Base-by-base conservation (phyloP, 164 flowering plant species). In the Magnolia kwangsiensis region DNA sequence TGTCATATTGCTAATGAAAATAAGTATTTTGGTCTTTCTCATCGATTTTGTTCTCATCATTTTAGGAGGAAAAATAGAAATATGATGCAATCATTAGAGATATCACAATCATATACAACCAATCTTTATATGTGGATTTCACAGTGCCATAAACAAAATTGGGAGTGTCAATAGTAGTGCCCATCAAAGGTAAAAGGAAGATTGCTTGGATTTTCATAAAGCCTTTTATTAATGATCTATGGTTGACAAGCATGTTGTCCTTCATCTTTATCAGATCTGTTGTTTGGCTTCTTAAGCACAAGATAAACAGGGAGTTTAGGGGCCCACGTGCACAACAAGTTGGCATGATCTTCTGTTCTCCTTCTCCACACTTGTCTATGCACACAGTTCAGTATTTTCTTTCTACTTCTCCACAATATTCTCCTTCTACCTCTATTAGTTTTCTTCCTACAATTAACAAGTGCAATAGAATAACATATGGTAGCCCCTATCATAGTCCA, bases 281-380 rank as follows among this genome's bases (percentile, higher is more conserved):
- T 0, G 75, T 89, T 0, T 90, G 91, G 93, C 61, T 83, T 49
- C 84, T 90, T 13, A 90, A 90, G 50, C 89, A 86, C 73, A 77
- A 86, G 20, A 78, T 83, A 1, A 88, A 90, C 58, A 72, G 76
- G 13, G 84, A 77, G 4, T 82, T 78, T 45, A 20, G 76, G n/a
- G 76, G 80, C n/a, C 68, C 80, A 4, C 84, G 79, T 1, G 5
- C 29, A 1, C 58, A 86, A 63, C 91, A 89, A 69, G 63, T 77
- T 20, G 88, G 87, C 51, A 79, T 77, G 1, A 82, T 81, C 23
- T 78, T 86, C 50, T 89, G 88, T 89, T 86, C 78, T 77, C 89
- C 75, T 85, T 89, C 82, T 86, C 92, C 6, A 88, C 85, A 21
- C 73, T 88, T 79, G 85, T 82, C 55, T 86, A 85, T 72, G 85